Evolutionary conservation across 805 yeast species (phyloP).

Genomic region (Zygosaccharomyces bisporus): DNA sequence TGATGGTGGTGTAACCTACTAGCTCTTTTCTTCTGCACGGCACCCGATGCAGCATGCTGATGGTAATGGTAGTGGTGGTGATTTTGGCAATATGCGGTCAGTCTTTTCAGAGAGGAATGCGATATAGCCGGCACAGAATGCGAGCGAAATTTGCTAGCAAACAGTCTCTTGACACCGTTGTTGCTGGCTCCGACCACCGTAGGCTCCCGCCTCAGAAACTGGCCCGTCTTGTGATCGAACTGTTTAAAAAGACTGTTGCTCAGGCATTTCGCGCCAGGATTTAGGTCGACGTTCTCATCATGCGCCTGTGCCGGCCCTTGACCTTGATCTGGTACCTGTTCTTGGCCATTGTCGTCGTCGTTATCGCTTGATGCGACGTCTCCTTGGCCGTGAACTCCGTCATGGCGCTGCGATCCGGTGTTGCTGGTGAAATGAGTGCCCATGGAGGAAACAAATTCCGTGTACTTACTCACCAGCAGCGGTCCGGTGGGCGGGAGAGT

Average conservation of each 20-base stretch:
- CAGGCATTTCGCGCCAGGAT: background rate
- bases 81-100: slow-evolving; percentile 16
- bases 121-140: slow-evolving; percentile 35
- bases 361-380: slow-evolving; percentile 1
- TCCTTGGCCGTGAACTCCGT: background rate
- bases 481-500: slow-evolving; percentile 4
- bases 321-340: too few relatives aligned
- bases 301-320: too few relatives aligned
- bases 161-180: slow-evolving; percentile 7
- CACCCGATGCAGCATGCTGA: slow-evolving; percentile 2
- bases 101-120: slow-evolving; percentile 33
- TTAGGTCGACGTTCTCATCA: background rate
- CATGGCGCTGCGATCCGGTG: background rate
- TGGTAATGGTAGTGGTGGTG: slow-evolving; percentile 19
- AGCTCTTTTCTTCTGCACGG: slow-evolving; percentile 4
- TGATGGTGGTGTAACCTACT: slow-evolving; percentile 1
- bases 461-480: slow-evolving; percentile 12
- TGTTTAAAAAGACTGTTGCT: slow-evolving; percentile 27
- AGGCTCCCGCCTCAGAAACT: slow-evolving; percentile 20
- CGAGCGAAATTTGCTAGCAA: slow-evolving; percentile 27
- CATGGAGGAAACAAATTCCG: slow-evolving; percentile 12
- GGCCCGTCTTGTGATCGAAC: slow-evolving; percentile 34
- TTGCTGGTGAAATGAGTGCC: slow-evolving; percentile 8
- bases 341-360: slow-evolving; percentile 9
- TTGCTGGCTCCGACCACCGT: background rate